Conservation (phyloP, 768 basidiomycete species). For the Mrakia hoshinonis region DNA sequence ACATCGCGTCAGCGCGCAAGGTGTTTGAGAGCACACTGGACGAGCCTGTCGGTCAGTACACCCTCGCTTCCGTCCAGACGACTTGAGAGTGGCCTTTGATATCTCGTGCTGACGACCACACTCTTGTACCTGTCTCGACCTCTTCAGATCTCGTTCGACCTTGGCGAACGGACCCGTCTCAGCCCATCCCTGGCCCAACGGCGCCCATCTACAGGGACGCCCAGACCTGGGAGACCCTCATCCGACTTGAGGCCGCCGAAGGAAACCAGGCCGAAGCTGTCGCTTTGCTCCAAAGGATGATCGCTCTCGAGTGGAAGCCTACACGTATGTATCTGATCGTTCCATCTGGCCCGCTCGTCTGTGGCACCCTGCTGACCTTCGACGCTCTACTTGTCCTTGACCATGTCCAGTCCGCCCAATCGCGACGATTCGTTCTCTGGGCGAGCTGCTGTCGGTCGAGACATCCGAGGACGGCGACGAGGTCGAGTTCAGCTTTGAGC, state of each 20-base stretch:
- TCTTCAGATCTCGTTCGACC: constrained; percentile 1
- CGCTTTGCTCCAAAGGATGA: neutral
- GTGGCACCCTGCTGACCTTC: too few relatives aligned
- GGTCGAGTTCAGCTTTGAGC: neutral
- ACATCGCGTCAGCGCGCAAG: neutral
- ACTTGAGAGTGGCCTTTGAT: too few relatives aligned
- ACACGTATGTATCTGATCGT: neutral
- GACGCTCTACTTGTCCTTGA: neutral
- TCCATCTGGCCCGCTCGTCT: too few relatives aligned
- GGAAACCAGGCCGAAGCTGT: neutral
- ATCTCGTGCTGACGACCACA: neutral
- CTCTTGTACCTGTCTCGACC: neutral
- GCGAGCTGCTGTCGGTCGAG: neutral
- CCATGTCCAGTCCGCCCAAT: neutral
- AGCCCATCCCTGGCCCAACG: neutral
- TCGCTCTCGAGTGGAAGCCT: neutral
- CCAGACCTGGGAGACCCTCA: neutral
- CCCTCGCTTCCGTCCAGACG: neutral
- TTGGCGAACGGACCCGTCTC: neutral
- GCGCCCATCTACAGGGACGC: neutral
- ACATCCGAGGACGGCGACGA: neutral
- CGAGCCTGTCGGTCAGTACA: neutral
- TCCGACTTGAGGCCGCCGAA: neutral
- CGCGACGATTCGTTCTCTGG: neutral
- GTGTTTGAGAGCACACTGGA: neutral